Conservation (phyloP, 352 stramenopile species). For the Phytophthora constricta region DNA sequence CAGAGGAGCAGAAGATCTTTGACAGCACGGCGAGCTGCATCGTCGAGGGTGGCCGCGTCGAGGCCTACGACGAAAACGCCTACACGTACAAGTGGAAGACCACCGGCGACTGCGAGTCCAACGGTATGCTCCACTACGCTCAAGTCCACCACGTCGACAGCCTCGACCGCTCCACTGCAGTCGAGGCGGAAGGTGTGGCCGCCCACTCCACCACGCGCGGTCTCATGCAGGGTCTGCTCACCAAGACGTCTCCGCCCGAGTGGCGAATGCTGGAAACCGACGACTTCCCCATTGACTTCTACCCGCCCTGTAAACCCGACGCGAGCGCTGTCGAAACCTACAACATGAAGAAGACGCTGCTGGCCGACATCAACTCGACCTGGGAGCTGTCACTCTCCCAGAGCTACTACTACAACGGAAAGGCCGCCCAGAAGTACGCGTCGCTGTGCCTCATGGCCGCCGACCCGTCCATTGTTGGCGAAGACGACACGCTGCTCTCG, state of each 20-base stretch:
- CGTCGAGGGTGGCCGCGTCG: conserved; percentile 51
- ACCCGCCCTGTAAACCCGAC: conserved; percentile 45
- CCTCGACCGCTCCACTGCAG: conserved; percentile 51
- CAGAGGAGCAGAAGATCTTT: conserved; percentile 42
- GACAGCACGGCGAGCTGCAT: conserved; percentile 50
- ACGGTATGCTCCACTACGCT: conserved; percentile 68
- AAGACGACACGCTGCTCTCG: not conserved
- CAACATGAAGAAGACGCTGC: conserved; percentile 47
- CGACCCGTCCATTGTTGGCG: not conserved
- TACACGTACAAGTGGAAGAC: conserved; percentile 72
- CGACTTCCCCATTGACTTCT: conserved; percentile 55
- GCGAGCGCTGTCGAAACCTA: conserved; percentile 32
- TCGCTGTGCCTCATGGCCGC: not conserved
- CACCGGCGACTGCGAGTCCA: conserved; percentile 50
- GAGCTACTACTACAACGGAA: conserved; percentile 2
- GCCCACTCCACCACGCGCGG: conserved; percentile 63
- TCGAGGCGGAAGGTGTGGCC: conserved; percentile 35
- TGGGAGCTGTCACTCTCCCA: not conserved
- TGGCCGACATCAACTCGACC: conserved; percentile 13
- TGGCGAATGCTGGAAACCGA: conserved; percentile 56
- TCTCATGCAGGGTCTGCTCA: conserved; percentile 57
- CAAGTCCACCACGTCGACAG: conserved; percentile 68
- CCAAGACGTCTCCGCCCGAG: conserved; percentile 51
- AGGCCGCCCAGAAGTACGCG: conserved; percentile 3
- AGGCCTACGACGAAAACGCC: conserved; percentile 46